Conservation (phyloP, 495 filamentous ascomycete species). For the Bathelium albidoporum region DNA sequence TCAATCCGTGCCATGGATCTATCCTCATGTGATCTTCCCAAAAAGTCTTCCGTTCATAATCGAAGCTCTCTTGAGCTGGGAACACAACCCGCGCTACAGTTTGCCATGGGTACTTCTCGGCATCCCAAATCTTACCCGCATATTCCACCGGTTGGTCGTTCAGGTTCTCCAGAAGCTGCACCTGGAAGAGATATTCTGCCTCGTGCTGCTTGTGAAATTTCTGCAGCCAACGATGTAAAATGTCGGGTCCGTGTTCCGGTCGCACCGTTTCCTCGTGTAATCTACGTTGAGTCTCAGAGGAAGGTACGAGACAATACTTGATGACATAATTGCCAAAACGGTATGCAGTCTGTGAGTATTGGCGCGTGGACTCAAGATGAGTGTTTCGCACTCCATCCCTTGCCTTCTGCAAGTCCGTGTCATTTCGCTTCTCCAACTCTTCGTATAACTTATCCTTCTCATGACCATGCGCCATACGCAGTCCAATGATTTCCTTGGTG, state of each 20-base stretch:
- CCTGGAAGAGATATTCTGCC: conserved; percentile 39
- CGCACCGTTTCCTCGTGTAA: conserved; percentile 33
- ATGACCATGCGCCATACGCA: conserved; percentile 36
- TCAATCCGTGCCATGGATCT: conserved; percentile 38
- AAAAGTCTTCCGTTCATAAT: conserved; percentile 34
- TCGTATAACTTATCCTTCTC: conserved; percentile 33
- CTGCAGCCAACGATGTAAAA: conserved; percentile 34
- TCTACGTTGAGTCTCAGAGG: conserved; percentile 33
- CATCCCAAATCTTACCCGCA: conserved; percentile 39
- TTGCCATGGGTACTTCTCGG: conserved; percentile 40
- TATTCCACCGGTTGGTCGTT: conserved; percentile 42
- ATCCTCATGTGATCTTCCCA: conserved; percentile 41
- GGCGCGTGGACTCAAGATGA: conserved; percentile 35
- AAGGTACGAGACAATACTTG: conserved; percentile 39
- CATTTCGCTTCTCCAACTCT: conserved; percentile 32
- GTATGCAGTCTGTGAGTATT: conserved; percentile 41
- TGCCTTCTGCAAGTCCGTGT: conserved; percentile 35
- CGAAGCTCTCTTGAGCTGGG: conserved; percentile 37
- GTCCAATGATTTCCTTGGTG: conserved; percentile 37
- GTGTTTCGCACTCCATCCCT: conserved; percentile 32
- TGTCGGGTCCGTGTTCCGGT: conserved; percentile 31
- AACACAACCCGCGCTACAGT: conserved; percentile 37
- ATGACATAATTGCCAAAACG: conserved; percentile 40
- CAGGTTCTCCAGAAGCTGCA: conserved; percentile 38
- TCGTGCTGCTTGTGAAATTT: conserved; percentile 36